These are phyloP conservation scores for Azolla pinnata DNA, from an alignment of 75 land plant genomes.

Conservation along the genomic window DNA sequence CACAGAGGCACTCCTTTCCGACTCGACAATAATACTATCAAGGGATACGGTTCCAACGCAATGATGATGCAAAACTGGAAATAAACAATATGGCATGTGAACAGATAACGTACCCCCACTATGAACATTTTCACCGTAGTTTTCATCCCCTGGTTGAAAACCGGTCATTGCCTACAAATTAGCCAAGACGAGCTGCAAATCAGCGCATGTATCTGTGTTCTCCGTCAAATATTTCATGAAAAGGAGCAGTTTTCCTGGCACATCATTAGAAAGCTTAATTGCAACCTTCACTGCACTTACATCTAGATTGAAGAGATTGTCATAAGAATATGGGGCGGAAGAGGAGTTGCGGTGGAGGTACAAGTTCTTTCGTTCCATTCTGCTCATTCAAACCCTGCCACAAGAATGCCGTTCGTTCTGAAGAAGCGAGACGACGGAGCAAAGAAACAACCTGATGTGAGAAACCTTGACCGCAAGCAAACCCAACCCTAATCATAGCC, in stretches of 20 bases:
- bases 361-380: slow-evolving; percentile 1
- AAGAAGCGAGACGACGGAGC: background rate
- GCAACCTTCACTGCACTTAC: slow-evolving; percentile 11
- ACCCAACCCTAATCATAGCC: no score
- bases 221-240: background rate
- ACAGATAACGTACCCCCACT: slow-evolving; percentile 60
- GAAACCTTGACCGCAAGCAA: background rate
- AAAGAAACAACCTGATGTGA: background rate
- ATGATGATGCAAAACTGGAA: no score
- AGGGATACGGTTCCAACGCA: no score
- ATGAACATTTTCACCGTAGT: slow-evolving; percentile 44
- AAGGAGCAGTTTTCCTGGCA: background rate
- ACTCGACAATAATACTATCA: no score
- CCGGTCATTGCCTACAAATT: slow-evolving; percentile 4
- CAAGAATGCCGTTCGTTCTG: background rate
- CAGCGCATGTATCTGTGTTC: background rate
- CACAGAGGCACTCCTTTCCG: no score
- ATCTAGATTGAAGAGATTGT: slow-evolving; percentile 65
- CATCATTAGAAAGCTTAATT: background rate
- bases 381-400: background rate
- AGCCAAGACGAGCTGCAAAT: background rate
- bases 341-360: background rate
- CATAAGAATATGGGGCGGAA: slow-evolving; percentile 17
- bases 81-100: no score
- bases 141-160: slow-evolving; percentile 28